phyloP scores from a whole-genome alignment of 2,329 filamentous ascomycete genomes.

The Gremmenia infestans region DNA sequence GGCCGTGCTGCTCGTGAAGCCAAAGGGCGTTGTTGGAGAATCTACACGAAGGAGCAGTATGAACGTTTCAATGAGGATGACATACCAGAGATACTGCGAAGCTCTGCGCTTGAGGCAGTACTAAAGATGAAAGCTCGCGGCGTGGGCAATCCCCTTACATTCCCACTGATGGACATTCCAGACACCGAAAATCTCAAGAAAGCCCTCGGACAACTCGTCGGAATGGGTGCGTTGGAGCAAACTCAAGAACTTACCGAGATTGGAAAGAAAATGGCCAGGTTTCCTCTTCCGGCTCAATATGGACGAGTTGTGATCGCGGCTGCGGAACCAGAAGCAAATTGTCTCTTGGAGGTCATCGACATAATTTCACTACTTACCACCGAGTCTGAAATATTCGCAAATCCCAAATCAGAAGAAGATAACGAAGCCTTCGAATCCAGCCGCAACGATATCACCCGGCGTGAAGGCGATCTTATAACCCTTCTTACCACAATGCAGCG shows the following conservation, averaged over 20 bases:
- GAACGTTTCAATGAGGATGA: constrained; percentile 65
- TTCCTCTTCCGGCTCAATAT: constrained; percentile 77
- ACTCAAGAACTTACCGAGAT: constrained; percentile 67
- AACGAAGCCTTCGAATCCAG: constrained; percentile 48
- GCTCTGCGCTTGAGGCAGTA: constrained; percentile 79
- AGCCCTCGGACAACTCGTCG: constrained; percentile 73
- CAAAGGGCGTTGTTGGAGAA: constrained; percentile 79
- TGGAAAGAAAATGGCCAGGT: constrained; percentile 72
- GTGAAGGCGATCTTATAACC: constrained; percentile 61
- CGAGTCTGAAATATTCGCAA: constrained; percentile 58
- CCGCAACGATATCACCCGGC: constrained; percentile 53
- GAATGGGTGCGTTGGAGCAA: constrained; percentile 70
- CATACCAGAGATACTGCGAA: constrained; percentile 83
- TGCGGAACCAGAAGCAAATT: constrained; percentile 62
- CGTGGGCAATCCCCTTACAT: constrained; percentile 72
- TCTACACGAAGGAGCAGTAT: constrained; percentile 82
- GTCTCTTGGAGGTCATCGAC: constrained; percentile 78
- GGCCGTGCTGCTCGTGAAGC: constrained; percentile 92
- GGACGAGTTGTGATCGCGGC: constrained; percentile 81
- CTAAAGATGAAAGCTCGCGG: constrained; percentile 92
- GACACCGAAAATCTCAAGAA: constrained; percentile 73
- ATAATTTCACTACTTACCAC: constrained; percentile 64
- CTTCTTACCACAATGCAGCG: constrained; percentile 59
- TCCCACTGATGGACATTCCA: constrained; percentile 81
- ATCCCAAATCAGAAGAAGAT: constrained; percentile 53